Percentiles rank a stretch among this genome's conserved stretches.
Conservation (phyloP, 148 eudicot genomes). For the Cornus suecica region DNA sequence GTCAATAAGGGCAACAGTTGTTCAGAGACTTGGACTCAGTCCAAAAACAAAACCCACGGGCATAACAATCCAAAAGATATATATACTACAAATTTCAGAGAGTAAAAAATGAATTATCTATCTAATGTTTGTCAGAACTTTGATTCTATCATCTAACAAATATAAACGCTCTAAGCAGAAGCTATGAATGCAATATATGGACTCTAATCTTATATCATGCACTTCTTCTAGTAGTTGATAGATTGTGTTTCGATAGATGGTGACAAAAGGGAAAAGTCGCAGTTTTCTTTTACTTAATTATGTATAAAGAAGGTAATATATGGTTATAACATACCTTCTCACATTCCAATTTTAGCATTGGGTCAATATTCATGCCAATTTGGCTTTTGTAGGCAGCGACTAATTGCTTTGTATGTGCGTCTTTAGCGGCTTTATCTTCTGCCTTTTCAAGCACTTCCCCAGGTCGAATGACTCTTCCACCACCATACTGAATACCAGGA, state of each 20-base stretch:
- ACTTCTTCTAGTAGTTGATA: neutral
- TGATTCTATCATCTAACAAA: neutral
- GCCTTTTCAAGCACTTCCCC: conserved; percentile 74
- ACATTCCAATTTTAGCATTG: conserved; percentile 71
- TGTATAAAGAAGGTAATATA: neutral
- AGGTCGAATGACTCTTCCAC: conserved; percentile 79
- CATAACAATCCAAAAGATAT: neutral
- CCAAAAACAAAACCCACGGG: neutral
- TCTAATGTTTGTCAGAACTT: neutral
- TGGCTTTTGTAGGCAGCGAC: conserved; percentile 61
- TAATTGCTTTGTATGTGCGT: conserved; percentile 63
- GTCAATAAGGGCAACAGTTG: neutral
- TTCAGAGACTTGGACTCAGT: neutral
- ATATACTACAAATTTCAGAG: neutral
- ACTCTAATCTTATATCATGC: neutral
- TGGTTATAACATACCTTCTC: conserved; percentile 48
- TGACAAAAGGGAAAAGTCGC: neutral
- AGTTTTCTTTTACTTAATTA: neutral
- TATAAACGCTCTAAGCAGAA: neutral
- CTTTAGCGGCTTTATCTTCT: conserved; percentile 73
- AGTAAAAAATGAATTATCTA: neutral
- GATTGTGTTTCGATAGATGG: neutral
- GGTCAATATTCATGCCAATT: conserved; percentile 61
- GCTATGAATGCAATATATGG: neutral
- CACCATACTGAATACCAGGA: conserved; percentile 60